phyloP scores from a whole-genome alignment of 306 rosid species.

The Casuarina cunninghamiana region DNA sequence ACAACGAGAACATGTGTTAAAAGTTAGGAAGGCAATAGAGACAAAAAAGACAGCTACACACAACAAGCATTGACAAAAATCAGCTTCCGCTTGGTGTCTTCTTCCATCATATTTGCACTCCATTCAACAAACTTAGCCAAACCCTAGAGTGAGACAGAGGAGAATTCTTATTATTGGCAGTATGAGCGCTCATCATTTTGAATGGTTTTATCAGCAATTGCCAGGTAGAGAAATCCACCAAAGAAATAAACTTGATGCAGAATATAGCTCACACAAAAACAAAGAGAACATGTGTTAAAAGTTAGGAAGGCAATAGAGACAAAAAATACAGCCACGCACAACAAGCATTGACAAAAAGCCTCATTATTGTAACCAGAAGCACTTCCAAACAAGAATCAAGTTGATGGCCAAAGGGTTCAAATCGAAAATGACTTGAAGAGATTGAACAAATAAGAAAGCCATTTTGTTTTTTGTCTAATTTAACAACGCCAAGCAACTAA shows the following conservation, averaged over 20 bases:
- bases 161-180: neutral
- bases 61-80: slow-evolving; percentile 11
- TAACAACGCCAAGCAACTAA: neutral
- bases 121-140: slow-evolving; percentile 89
- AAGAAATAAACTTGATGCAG: neutral
- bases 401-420: neutral
- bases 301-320: neutral
- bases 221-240: neutral
- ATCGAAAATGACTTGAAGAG: neutral
- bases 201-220: neutral
- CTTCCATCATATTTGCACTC: slow-evolving; percentile 99
- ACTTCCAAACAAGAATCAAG: neutral
- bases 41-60: neutral
- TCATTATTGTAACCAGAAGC: neutral
- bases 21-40: neutral
- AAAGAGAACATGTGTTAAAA: no score
- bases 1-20: neutral
- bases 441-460: neutral
- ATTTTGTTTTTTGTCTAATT: neutral
- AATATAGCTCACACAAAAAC: neutral
- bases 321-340: neutral
- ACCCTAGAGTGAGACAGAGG: slow-evolving; percentile 51
- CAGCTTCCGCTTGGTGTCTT: slow-evolving; percentile 79
- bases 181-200: neutral
- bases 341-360: neutral